These are phyloP conservation scores for Lunasporangiospora selenospora DNA, from an alignment of 192 early-diverging fungal genomes.

Conservation along the genomic window DNA sequence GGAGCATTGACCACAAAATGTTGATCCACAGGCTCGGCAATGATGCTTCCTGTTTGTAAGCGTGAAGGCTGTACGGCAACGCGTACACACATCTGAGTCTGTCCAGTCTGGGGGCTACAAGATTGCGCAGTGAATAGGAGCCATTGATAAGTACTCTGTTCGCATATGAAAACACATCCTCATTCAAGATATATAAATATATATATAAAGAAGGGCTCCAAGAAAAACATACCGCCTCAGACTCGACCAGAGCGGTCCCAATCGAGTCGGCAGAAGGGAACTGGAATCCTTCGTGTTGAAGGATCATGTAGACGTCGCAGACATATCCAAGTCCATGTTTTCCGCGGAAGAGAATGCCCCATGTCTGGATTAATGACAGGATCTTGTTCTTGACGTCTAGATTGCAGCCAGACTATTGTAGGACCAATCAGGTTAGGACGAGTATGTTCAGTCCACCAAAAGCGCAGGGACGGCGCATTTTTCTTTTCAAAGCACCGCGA, in stretches of 20 bases:
- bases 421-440: not conserved
- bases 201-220: not conserved
- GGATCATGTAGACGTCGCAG: slow-evolving; percentile 76
- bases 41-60: slow-evolving; percentile 98
- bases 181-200: not conserved
- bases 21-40: slow-evolving; percentile 96
- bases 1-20: slow-evolving; percentile 94
- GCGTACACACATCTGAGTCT: slow-evolving; percentile 91
- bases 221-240: slow-evolving; percentile 70
- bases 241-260: slow-evolving; percentile 79
- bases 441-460: not conserved
- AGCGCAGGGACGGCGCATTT: not conserved
- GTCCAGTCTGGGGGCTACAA: slow-evolving; percentile 94
- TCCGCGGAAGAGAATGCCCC: slow-evolving; percentile 83
- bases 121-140: not conserved
- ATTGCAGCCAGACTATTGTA: slow-evolving; percentile 62
- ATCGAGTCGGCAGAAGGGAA: slow-evolving; percentile 79
- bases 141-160: not conserved
- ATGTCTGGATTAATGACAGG: slow-evolving; percentile 84
- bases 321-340: slow-evolving; percentile 85
- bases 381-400: slow-evolving; percentile 79
- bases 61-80: slow-evolving; percentile 93
- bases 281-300: slow-evolving; percentile 78
- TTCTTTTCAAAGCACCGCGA: too few species aligned
- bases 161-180: slow-evolving; percentile 1